These are phyloP conservation scores for Papiliotrema flavescens DNA, from an alignment of 1,284 basidiomycete genomes.

Conservation along the genomic window DNA sequence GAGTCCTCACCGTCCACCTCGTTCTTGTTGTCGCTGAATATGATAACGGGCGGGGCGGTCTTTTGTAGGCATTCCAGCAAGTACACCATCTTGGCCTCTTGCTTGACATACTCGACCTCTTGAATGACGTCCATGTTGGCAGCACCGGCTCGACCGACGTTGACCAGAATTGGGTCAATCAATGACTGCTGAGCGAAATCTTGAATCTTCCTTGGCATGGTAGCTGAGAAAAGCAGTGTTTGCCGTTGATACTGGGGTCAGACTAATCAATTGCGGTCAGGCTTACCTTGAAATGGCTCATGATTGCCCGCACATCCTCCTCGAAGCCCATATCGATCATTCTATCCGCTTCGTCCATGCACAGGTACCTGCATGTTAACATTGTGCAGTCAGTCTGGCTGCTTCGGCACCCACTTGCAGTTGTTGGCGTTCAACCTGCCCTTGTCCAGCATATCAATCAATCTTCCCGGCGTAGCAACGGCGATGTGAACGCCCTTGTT, in stretches of 20 bases:
- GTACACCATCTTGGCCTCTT: constrained; percentile 99
- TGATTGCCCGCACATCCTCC: constrained; percentile 96
- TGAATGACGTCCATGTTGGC: constrained; percentile 96
- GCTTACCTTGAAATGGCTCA: constrained; percentile 91
- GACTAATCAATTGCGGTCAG: neutral
- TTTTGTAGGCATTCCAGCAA: constrained; percentile 96
- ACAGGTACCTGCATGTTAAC: constrained; percentile 61
- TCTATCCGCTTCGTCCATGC: constrained; percentile 98
- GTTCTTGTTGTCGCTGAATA: constrained; percentile 99
- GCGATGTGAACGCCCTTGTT: constrained; percentile 86
- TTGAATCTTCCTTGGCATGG: constrained; percentile 98
- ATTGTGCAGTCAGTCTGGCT: neutral
- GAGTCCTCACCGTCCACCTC: constrained; percentile 79
- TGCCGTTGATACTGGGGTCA: constrained; percentile 78
- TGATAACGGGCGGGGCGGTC: constrained; percentile 95
- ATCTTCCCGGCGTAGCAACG: constrained; percentile 56
- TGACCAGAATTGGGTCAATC: constrained; percentile 87
- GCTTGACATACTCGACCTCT: constrained; percentile 97
- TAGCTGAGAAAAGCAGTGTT: constrained; percentile 94
- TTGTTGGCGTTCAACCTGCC: constrained; percentile 83
- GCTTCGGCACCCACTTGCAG: constrained; percentile 59
- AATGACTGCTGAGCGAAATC: constrained; percentile 96
- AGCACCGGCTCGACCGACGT: constrained; percentile 96
- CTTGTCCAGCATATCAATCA: constrained; percentile 71
- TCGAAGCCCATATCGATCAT: constrained; percentile 99